These are phyloP conservation scores for Gynochthodes officinalis DNA, from an alignment of 257 asterid genomes.

Conservation along the genomic window DNA sequence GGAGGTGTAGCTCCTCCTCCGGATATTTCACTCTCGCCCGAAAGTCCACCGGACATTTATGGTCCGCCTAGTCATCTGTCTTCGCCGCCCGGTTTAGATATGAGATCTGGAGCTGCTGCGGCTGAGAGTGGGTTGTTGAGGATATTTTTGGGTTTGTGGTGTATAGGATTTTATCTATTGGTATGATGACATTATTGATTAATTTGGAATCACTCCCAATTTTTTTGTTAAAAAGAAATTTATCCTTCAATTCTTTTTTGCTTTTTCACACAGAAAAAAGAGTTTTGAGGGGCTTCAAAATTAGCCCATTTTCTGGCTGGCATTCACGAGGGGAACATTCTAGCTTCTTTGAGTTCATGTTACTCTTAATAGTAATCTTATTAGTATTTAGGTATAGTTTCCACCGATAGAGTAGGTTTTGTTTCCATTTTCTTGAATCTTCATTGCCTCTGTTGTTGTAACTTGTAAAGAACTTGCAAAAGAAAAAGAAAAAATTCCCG, in stretches of 20 bases:
- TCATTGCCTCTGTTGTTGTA: conserved; percentile 33
- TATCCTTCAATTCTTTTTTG: too few species aligned
- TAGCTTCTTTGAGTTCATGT: conserved; percentile 28
- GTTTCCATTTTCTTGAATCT: conserved; percentile 21
- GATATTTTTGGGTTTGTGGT: conserved; percentile 42
- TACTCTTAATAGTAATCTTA: neutral
- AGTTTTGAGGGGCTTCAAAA: conserved; percentile 18
- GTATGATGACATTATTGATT: conserved; percentile 28
- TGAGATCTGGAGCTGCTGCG: conserved; percentile 38
- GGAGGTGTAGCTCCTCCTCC: conserved; percentile 56
- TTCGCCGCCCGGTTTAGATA: conserved; percentile 52
- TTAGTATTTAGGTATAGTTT: conserved; percentile 19
- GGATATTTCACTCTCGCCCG: conserved; percentile 46
- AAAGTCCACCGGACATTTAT: conserved; percentile 28
- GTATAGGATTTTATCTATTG: conserved; percentile 41
- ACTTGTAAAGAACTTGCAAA: conserved; percentile 23
- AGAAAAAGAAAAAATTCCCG: neutral
- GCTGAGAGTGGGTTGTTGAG: conserved; percentile 17
- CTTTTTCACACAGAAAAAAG: conserved; percentile 31
- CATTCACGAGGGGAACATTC: conserved; percentile 26
- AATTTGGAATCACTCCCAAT: conserved; percentile 20
- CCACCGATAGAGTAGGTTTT: neutral
- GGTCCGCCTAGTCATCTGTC: conserved; percentile 51
- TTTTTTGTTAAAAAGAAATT: conserved; percentile 18
- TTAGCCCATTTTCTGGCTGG: conserved; percentile 31